A percentile compares a stretch with the other conserved stretches of the same genome.
Conservation (phyloP, 2,329 filamentous ascomycete species). For the Pseudogymnoascus sp. region DNA sequence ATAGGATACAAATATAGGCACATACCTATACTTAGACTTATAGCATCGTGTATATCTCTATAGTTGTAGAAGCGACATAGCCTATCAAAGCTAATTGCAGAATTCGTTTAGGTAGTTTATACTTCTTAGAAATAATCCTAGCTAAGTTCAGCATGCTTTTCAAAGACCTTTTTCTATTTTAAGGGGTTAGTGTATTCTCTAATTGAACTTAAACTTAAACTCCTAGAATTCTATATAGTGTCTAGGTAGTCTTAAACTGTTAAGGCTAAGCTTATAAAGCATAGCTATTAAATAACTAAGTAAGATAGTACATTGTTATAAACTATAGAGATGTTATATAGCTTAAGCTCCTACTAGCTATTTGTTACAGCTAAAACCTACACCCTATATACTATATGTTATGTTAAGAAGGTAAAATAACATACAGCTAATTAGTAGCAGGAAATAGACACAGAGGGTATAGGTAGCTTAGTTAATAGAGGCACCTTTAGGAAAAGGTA, state of each 20-base stretch:
- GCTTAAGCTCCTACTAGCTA: slow-evolving; percentile 7
- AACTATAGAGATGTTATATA: slow-evolving; percentile 1
- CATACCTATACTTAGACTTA: not conserved
- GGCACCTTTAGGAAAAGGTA: too few species aligned
- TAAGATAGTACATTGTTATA: slow-evolving; percentile 10
- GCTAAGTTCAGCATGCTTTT: slow-evolving; percentile 4
- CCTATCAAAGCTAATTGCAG: not conserved
- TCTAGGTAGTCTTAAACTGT: too few species aligned
- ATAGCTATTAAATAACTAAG: slow-evolving; percentile 11
- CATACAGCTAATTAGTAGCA: too few species aligned
- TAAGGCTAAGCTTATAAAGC: not conserved
- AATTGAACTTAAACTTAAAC: not conserved
- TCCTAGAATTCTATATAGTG: too few species aligned
- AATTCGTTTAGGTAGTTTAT: not conserved
- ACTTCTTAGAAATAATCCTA: slow-evolving; percentile 12
- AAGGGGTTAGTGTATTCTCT: not conserved
- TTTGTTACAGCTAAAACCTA: too few species aligned
- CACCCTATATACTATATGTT: too few species aligned
- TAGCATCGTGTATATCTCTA: not conserved
- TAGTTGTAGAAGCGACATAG: slow-evolving; percentile 11
- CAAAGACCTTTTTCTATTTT: slow-evolving; percentile 8
- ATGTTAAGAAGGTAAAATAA: too few species aligned
- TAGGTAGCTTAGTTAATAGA: too few species aligned
- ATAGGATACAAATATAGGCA: not conserved
- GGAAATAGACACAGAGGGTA: too few species aligned